Conservation (phyloP, 345 rosid species). For the Murraya paniculata region DNA sequence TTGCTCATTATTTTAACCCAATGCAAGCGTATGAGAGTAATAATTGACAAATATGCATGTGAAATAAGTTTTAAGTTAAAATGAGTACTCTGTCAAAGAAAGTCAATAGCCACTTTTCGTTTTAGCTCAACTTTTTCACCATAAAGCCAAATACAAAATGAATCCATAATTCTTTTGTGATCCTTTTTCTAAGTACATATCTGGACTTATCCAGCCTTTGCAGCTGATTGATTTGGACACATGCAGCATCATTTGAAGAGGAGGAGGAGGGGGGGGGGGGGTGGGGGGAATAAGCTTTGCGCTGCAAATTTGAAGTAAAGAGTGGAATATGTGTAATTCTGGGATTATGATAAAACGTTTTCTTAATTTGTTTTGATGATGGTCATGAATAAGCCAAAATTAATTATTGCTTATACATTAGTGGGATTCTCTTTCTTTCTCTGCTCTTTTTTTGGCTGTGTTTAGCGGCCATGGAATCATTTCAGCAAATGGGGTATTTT, state of each 20-base stretch:
- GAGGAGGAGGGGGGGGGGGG: too few species aligned
- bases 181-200: background rate
- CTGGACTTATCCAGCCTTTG: background rate
- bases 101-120: background rate
- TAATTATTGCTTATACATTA: background rate
- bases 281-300: too few species aligned
- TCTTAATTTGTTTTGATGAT: too few species aligned
- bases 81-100: background rate
- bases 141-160: background rate
- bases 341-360: background rate
- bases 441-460: background rate
- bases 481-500: too few species aligned
- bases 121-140: too few species aligned
- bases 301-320: too few species aligned
- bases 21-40: background rate
- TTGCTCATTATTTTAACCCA: background rate
- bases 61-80: conserved; percentile 5
- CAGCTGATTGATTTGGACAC: background rate
- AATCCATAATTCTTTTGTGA: background rate
- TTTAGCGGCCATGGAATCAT: background rate
- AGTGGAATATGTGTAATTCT: background rate
- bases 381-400: too few species aligned
- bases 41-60: background rate
- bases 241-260: background rate
- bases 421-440: background rate